Evolutionary conservation across 805 yeast species (phyloP).

Genomic region (Yarrowia sp.): DNA sequence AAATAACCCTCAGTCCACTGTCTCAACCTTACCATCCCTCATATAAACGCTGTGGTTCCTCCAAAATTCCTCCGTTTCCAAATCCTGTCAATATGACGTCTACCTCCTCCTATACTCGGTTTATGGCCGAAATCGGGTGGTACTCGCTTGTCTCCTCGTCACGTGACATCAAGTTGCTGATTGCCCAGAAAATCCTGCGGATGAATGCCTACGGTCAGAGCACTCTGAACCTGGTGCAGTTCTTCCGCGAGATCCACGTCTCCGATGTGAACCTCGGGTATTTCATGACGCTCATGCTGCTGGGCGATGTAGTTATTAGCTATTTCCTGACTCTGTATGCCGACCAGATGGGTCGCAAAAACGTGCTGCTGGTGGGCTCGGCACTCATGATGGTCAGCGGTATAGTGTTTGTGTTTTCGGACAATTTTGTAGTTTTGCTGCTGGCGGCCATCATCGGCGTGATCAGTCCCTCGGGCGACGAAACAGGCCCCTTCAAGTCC

Average conservation of each 20-base stretch:
- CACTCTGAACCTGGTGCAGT: slow-evolving; percentile 54
- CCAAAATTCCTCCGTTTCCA: too few relatives aligned
- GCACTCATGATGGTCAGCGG: slow-evolving; percentile 56
- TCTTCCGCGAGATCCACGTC: slow-evolving; percentile 54
- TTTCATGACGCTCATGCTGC: slow-evolving; percentile 57
- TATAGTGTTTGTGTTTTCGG: slow-evolving; percentile 50
- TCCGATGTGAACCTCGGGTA: slow-evolving; percentile 56
- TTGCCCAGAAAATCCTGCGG: slow-evolving; percentile 41
- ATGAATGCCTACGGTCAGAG: slow-evolving; percentile 52
- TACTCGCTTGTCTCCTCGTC: slow-evolving; percentile 8
- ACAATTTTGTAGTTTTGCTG: slow-evolving; percentile 51
- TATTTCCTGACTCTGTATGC: slow-evolving; percentile 56
- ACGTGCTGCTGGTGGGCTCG: slow-evolving; percentile 53
- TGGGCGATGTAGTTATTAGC: slow-evolving; percentile 61
- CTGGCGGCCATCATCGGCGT: slow-evolving; percentile 57
- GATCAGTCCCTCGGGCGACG: slow-evolving; percentile 64
- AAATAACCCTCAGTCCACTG: too few relatives aligned
- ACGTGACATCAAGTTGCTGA: slow-evolving; percentile 30
- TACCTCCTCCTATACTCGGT: too few relatives aligned
- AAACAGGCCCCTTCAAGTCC: slow-evolving; percentile 65
- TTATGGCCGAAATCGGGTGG: slow-evolving; percentile 10
- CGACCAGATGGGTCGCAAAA: slow-evolving; percentile 58
- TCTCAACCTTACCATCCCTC: too few relatives aligned
- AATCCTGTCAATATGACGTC: too few relatives aligned
- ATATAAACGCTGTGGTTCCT: too few relatives aligned